Evolutionary conservation across 192 early-diverging fungal species (phyloP).

Genomic region (Coemansia sp.): DNA sequence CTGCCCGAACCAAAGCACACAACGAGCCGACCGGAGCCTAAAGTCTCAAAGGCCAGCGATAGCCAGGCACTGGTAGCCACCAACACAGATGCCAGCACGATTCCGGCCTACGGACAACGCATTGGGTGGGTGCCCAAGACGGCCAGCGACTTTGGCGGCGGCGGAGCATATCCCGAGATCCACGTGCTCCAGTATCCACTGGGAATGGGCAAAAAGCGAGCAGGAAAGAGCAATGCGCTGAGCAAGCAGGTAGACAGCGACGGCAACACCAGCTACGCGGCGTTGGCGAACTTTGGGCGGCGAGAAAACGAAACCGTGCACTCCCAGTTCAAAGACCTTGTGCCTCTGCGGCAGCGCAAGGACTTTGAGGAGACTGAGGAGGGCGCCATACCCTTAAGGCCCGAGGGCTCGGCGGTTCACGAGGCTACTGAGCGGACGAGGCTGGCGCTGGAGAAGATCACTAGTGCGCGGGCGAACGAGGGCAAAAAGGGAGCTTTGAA

Average conservation of each 20-base stretch:
- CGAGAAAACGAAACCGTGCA: slow-evolving; percentile 72
- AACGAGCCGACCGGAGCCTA: neutral
- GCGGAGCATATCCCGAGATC: slow-evolving; percentile 96
- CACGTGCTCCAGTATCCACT: slow-evolving; percentile 89
- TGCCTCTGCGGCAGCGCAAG: slow-evolving; percentile 65
- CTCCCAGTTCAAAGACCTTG: slow-evolving; percentile 77
- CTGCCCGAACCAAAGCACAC: slow-evolving; percentile 49
- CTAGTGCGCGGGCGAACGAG: slow-evolving; percentile 21
- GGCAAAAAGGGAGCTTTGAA: slow-evolving; percentile 63
- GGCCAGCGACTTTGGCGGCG: slow-evolving; percentile 89
- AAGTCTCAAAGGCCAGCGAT: neutral
- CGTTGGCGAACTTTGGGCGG: slow-evolving; percentile 79
- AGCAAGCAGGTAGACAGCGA: slow-evolving; percentile 86
- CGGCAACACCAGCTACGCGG: slow-evolving; percentile 88
- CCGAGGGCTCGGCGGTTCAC: slow-evolving; percentile 72
- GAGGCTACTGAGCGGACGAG: slow-evolving; percentile 85
- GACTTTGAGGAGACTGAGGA: slow-evolving; percentile 65
- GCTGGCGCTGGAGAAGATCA: slow-evolving; percentile 83
- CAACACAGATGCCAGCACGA: neutral
- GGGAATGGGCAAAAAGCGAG: slow-evolving; percentile 83
- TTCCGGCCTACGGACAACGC: slow-evolving; percentile 81
- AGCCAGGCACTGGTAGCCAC: neutral
- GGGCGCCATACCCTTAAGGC: slow-evolving; percentile 65
- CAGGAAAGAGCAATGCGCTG: slow-evolving; percentile 56
- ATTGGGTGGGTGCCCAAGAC: slow-evolving; percentile 75